Base-by-base conservation (phyloP, 768 basidiomycete species). In the Tubosaeta brunneosetosa region DNA sequence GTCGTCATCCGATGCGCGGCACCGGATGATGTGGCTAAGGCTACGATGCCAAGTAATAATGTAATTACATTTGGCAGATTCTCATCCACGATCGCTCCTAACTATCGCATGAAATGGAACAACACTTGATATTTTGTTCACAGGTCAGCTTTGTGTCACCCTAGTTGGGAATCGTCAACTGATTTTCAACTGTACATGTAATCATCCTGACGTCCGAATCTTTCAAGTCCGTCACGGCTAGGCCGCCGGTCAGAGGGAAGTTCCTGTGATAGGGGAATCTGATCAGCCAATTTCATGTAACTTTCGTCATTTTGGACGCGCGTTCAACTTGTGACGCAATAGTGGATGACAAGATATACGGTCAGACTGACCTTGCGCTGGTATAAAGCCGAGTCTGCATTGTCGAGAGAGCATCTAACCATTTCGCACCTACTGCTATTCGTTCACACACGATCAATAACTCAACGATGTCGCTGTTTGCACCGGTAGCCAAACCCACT, bases 401-500 rank as follows among this genome's bases (percentile, higher is more conserved):
- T 10, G 43, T 8, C 8, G 43, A 27, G 43, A 16, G 26, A 8
- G 11, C 10, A n/a, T 16, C 12, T 27, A 44, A 29, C 43, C 10
- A 14, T 27, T 44, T 44, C 43, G 26, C 27, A 9, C 11, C n/a
- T 16, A 27, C 43, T 31, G n/a, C 16, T n/a, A 19, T 4, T 44
- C 42, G 9, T 16, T 29, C 27, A 29, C 26, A 10, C n/a, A 2
- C 26, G 19, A 44, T 44, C 43, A n/a, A 14, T 22, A 48, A 10
- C 36, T 14, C 31, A 9, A 38, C 22, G 27, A 59, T 59, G 58
- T 32, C 49, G 34, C 48, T 45, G 3, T 38, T 46, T 13, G 5
- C 47, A 3, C 55, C 67, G 27, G 51, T 61, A 11, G 56, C 64
- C 4, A 65, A 66, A 16, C 72, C 73, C 4, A 25, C 51, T 9